Percentiles rank a stretch among this genome's conserved stretches.
Conservation (phyloP, 495 filamentous ascomycete species). For the Penicillium angulare region DNA sequence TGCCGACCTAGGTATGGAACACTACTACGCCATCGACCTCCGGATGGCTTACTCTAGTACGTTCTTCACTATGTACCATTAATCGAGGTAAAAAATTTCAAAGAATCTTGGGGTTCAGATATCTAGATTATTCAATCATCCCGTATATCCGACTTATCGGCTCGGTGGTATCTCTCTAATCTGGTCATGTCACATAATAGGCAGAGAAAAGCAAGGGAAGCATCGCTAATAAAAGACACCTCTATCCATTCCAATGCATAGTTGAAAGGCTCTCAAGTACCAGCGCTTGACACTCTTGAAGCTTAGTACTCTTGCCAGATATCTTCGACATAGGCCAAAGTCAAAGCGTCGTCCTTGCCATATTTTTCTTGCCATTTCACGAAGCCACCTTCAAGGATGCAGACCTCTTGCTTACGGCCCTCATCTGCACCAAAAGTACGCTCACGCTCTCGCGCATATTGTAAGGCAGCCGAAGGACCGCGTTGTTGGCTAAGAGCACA, state of each 20-base stretch:
- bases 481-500: constrained; percentile 92
- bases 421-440: constrained; percentile 31
- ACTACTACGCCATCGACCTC: too few species aligned
- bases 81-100: background rate
- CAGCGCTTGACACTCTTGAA: background rate
- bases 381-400: constrained; percentile 83
- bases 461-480: constrained; percentile 45
- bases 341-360: constrained; percentile 73
- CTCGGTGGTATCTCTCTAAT: constrained; percentile 16
- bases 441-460: constrained; percentile 44
- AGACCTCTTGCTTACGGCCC: constrained; percentile 64
- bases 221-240: background rate
- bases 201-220: constrained; percentile 3
- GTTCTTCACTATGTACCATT: too few species aligned
- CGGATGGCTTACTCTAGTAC: too few species aligned
- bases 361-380: constrained; percentile 88
- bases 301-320: constrained; percentile 68
- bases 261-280: background rate
- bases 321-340: constrained; percentile 81
- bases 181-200: constrained; percentile 13
- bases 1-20: too few species aligned
- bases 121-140: background rate
- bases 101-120: background rate
- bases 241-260: background rate
- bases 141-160: background rate